phyloP scores from a whole-genome alignment of 768 basidiomycete species.

The Boletus reticulatus region DNA sequence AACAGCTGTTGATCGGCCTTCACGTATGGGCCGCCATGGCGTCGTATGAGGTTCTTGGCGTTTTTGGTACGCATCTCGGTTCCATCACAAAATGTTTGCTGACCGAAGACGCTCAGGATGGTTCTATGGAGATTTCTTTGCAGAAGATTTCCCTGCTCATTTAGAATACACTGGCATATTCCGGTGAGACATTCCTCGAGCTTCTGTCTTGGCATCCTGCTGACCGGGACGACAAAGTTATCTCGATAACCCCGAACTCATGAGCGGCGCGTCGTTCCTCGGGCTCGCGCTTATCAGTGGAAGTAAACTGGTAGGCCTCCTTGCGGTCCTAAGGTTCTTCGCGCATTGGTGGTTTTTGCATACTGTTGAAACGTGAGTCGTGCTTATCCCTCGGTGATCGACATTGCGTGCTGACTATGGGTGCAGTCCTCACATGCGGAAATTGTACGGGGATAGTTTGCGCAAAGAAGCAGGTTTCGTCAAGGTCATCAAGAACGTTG shows the following conservation, averaged over 20 bases:
- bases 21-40: conserved; percentile 92
- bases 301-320: conserved; percentile 83
- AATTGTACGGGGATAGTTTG: conserved; percentile 89
- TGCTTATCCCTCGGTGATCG: not conserved
- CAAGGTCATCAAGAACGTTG: conserved; percentile 95
- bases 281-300: conserved; percentile 90
- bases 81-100: not conserved
- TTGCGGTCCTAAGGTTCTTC: conserved; percentile 83
- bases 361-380: conserved; percentile 81
- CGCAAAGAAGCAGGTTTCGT: conserved; percentile 97
- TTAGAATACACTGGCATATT: conserved; percentile 98
- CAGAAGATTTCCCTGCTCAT: conserved; percentile 87
- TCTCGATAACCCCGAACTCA: conserved; percentile 92
- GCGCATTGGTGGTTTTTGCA: conserved; percentile 97
- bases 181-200: conserved; percentile 47
- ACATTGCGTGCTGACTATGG: not conserved
- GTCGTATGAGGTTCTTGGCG: conserved; percentile 89
- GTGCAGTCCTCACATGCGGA: conserved; percentile 94
- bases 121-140: conserved; percentile 98
- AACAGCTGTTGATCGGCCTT: conserved; percentile 75
- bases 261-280: conserved; percentile 95
- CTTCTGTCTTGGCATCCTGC: not conserved
- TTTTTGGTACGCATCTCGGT: conserved; percentile 63
- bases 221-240: conserved; percentile 47
- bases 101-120: conserved; percentile 56